Conservation (phyloP, 176 grass and related monocot species). For the Oropetium thomaeum region DNA sequence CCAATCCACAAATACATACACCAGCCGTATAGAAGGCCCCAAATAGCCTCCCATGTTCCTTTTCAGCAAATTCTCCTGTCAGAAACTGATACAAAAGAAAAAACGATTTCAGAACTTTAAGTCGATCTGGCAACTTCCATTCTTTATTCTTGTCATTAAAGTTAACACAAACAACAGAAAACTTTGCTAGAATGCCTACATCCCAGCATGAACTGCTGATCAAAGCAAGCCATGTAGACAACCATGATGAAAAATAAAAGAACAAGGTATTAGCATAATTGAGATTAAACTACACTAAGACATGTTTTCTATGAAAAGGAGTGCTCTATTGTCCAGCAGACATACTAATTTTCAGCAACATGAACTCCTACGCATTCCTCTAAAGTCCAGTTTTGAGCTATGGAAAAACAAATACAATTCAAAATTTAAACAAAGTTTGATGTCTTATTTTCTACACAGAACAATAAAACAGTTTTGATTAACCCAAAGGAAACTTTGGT, state of each 20-base stretch:
- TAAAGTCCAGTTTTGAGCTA: neutral
- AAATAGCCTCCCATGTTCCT: slow-evolving; percentile 9
- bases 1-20: slow-evolving; percentile 7
- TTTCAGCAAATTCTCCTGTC: slow-evolving; percentile 36
- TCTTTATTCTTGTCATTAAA: slow-evolving; percentile 16
- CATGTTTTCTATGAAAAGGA: neutral
- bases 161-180: neutral
- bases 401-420: neutral
- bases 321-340: neutral
- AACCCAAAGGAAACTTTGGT: slow-evolving; percentile 1
- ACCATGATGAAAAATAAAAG: neutral
- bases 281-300: neutral
- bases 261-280: neutral
- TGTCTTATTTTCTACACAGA: neutral
- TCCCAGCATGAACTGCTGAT: neutral
- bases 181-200: neutral
- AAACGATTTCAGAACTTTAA: slow-evolving; percentile 6
- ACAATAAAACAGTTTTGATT: slow-evolving; percentile 2
- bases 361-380: neutral
- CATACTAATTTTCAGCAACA: neutral
- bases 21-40: slow-evolving; percentile 18
- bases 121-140: slow-evolving; percentile 7
- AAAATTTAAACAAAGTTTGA: neutral
- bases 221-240: neutral
- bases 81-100: slow-evolving; percentile 33